These are phyloP conservation scores for Ascochyta fabae DNA, from an alignment of 2,329 filamentous ascomycete genomes.

Conservation along the genomic window DNA sequence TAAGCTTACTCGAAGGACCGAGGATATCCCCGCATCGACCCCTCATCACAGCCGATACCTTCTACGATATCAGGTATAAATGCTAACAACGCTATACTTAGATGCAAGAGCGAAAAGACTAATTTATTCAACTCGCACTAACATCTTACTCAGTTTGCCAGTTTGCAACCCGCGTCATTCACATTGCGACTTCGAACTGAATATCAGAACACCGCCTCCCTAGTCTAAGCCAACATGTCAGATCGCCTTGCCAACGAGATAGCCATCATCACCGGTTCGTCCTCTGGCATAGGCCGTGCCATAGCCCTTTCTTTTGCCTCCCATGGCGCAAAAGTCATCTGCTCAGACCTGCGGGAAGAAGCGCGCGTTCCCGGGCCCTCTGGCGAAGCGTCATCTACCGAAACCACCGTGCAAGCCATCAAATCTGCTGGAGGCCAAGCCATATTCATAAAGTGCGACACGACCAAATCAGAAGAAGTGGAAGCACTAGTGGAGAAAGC, in stretches of 20 bases:
- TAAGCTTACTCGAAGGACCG: constrained; percentile 13
- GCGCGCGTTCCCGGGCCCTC: constrained; percentile 23
- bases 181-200: neutral
- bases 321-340: constrained; percentile 43
- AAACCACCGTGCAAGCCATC: constrained; percentile 42
- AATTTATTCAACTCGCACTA: no score
- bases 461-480: constrained; percentile 52
- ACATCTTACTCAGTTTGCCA: neutral
- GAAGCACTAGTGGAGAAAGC: constrained; percentile 50
- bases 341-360: constrained; percentile 37
- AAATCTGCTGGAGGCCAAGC: constrained; percentile 38
- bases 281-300: constrained; percentile 45
- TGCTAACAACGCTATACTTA: neutral
- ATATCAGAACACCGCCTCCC: neutral
- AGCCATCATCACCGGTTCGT: constrained; percentile 45
- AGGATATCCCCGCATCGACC: constrained; percentile 15
- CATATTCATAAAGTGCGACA: constrained; percentile 52
- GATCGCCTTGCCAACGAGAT: constrained; percentile 36
- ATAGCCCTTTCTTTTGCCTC: constrained; percentile 40
- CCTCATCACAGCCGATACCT: constrained; percentile 5
- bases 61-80: neutral
- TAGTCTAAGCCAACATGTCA: neutral
- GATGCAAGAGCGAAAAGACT: no score
- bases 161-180: neutral
- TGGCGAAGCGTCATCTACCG: constrained; percentile 19